Conservation (phyloP, 169 alveolate species). For the Plasmodium cynomolgi region DNA sequence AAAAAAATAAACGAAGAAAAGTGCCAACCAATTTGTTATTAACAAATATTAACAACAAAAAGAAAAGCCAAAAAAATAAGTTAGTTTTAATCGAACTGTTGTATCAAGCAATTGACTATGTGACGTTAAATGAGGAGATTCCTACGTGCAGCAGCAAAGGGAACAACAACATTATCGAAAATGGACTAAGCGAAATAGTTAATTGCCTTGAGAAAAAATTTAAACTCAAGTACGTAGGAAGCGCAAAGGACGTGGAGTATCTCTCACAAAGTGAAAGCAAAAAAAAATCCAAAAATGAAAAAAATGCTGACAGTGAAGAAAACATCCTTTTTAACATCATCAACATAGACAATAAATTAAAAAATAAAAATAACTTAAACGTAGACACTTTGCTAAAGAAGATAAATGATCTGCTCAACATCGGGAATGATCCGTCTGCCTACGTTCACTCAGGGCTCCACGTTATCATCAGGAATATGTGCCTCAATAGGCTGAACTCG, state of each 20-base stretch:
- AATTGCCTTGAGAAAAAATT: constrained; percentile 39
- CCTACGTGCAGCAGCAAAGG: background rate
- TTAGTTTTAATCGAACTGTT: constrained; percentile 33
- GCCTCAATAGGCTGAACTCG: constrained; percentile 37
- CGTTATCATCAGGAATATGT: constrained; percentile 44
- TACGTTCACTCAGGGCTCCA: constrained; percentile 48
- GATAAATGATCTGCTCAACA: constrained; percentile 32
- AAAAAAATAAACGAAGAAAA: background rate
- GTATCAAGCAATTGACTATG: constrained; percentile 45
- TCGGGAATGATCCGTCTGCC: constrained; percentile 5
- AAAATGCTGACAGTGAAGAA: constrained; percentile 32
- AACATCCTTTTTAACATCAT: constrained; percentile 41
- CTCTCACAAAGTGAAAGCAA: constrained; percentile 3
- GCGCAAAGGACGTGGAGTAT: background rate
- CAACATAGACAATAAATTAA: constrained; percentile 22
- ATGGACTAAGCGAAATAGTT: constrained; percentile 26
- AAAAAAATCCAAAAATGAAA: constrained; percentile 9
- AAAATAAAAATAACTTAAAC: constrained; percentile 46
- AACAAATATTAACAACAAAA: constrained; percentile 35
- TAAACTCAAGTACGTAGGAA: constrained; percentile 44
- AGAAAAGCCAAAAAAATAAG: constrained; percentile 7
- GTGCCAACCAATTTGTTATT: constrained; percentile 13
- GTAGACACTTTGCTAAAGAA: constrained; percentile 27
- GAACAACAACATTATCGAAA: constrained; percentile 25
- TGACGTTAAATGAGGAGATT: constrained; percentile 42